Conservation (phyloP, 2,329 filamentous ascomycete genomes). For the Clarireedia hainanense region DNA sequence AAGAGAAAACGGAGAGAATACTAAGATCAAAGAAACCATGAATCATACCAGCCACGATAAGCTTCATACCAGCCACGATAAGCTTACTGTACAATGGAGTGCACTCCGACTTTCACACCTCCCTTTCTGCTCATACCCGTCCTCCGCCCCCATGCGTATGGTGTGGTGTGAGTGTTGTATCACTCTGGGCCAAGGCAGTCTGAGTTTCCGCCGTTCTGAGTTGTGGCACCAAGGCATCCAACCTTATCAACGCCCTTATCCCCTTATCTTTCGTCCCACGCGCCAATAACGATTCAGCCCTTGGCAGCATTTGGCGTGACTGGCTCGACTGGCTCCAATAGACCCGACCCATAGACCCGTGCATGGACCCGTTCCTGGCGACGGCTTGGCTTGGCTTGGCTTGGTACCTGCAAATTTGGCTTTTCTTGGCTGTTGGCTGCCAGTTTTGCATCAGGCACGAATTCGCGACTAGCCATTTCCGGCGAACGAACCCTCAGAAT, state of each 20-base stretch:
- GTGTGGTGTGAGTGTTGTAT: not conserved
- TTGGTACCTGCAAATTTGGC: not conserved
- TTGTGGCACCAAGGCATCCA: not conserved
- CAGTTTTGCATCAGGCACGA: not conserved
- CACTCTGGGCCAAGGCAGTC: not conserved
- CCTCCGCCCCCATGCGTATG: not conserved
- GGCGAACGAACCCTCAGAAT: not conserved
- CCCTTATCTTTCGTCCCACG: constrained; percentile 1
- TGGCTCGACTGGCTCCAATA: too few relatives aligned
- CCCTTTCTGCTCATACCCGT: not conserved
- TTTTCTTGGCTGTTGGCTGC: not conserved
- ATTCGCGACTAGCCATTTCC: not conserved
- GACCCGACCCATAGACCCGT: not conserved
- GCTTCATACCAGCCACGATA: constrained; percentile 1
- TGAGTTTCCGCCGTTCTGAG: not conserved
- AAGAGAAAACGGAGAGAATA: not conserved
- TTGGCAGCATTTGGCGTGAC: too few relatives aligned
- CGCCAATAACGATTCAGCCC: not conserved
- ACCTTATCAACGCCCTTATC: not conserved
- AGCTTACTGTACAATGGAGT: constrained; percentile 5
- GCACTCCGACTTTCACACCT: not conserved
- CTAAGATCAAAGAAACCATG: not conserved
- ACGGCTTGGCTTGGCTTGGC: too few relatives aligned
- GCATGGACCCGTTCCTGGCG: not conserved
- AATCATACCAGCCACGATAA: not conserved